These are phyloP conservation scores for Leptosphaerulina australis DNA, from an alignment of 2,329 filamentous ascomycete species.

Conservation along the genomic window DNA sequence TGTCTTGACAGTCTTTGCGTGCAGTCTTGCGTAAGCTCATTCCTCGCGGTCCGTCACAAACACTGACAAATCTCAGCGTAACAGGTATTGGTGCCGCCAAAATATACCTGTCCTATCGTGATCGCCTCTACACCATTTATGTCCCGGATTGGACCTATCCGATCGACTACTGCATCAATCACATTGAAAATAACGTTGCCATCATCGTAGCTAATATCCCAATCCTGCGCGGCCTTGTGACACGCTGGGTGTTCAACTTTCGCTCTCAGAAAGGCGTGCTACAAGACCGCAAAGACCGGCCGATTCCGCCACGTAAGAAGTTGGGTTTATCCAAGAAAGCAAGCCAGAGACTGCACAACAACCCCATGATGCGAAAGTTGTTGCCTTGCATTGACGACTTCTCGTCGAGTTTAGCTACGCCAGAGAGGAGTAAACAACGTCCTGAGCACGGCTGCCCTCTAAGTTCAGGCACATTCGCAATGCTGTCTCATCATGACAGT, in stretches of 20 bases:
- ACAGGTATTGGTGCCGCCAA: conserved; percentile 50
- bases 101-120: conserved; percentile 50
- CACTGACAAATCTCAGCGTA: no score
- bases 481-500: conserved; percentile 14
- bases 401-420: conserved; percentile 41
- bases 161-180: conserved; percentile 51
- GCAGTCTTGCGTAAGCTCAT: conserved; percentile 46
- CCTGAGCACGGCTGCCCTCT: conserved; percentile 3
- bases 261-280: conserved; percentile 39
- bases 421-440: conserved; percentile 10
- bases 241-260: conserved; percentile 50
- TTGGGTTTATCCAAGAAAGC: conserved; percentile 37
- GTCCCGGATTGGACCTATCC: conserved; percentile 51
- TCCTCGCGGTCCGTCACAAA: no score
- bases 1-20: conserved; percentile 49
- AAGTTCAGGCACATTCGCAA: conserved; percentile 18
- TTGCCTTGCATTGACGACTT: conserved; percentile 47
- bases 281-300: conserved; percentile 40
- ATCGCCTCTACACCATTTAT: conserved; percentile 46
- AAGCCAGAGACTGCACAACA: conserved; percentile 24
- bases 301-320: conserved; percentile 38
- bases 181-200: conserved; percentile 51
- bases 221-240: conserved; percentile 50
- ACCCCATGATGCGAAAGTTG: conserved; percentile 39
- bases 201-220: conserved; percentile 52